Percentiles rank a stretch among this genome's conserved stretches.
phyloP scores from a whole-genome alignment of 441 rosid genomes.

The Pelargonium citronellum region DNA sequence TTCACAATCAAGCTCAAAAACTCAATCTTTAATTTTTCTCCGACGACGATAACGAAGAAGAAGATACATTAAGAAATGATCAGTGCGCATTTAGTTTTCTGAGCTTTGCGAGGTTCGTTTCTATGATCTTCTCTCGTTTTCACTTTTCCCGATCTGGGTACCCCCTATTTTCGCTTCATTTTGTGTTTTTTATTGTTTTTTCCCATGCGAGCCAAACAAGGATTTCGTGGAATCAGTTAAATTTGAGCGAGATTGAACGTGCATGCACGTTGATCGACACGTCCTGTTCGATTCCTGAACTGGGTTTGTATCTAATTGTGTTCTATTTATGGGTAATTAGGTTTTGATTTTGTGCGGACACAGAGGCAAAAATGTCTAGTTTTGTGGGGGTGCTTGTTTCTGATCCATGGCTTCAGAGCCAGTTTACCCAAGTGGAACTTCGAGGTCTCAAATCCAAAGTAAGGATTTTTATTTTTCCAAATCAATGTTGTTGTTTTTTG shows the following conservation, averaged over 20 bases:
- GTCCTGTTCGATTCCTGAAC: conserved; percentile 8
- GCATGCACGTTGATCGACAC: conserved; percentile 20
- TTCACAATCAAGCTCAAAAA: conserved; percentile 3
- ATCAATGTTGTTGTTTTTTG: neutral
- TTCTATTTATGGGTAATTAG: neutral
- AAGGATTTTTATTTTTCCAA: conserved; percentile 9
- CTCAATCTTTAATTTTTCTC: neutral
- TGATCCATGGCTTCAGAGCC: conserved; percentile 97
- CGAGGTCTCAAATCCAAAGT: conserved; percentile 92
- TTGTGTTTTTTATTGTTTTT: too few species aligned
- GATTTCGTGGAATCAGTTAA: neutral
- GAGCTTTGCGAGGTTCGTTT: conserved; percentile 4
- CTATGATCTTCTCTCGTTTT: conserved; percentile 1
- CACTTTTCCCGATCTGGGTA: conserved; percentile 9
- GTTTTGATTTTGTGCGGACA: neutral
- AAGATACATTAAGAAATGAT: neutral
- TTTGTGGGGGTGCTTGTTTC: conserved; percentile 86
- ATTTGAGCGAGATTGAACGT: neutral
- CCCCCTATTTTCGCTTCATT: neutral
- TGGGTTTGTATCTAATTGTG: conserved; percentile 20
- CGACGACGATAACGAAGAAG: neutral
- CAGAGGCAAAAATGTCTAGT: conserved; percentile 55
- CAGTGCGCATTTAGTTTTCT: neutral
- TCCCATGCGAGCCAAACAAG: too few species aligned
- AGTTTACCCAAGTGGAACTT: conserved; percentile 96